Evolutionary conservation across 345 rosid species (phyloP).

Genomic region (Gossypium anomalum): DNA sequence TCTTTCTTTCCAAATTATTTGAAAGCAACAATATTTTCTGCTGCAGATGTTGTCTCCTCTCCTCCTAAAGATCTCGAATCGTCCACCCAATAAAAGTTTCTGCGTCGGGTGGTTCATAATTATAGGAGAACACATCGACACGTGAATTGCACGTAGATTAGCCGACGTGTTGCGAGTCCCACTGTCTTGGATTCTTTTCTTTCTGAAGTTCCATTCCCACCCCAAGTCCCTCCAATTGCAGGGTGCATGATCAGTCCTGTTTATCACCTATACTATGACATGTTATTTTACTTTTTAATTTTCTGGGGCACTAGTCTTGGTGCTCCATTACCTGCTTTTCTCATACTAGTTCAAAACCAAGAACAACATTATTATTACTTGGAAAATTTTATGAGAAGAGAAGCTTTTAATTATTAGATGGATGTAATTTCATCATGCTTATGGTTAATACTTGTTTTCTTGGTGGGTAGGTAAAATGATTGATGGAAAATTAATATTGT

Average conservation of each 20-base stretch:
- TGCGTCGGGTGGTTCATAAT: neutral
- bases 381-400: too few species aligned
- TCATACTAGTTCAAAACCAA: too few species aligned
- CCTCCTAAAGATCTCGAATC: neutral
- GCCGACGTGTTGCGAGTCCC: neutral
- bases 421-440: neutral
- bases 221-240: neutral
- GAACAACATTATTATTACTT: too few species aligned
- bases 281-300: too few species aligned
- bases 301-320: too few species aligned
- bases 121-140: neutral
- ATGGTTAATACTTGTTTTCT: too few species aligned
- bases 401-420: too few species aligned
- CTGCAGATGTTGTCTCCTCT: neutral
- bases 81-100: neutral
- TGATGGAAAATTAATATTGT: neutral
- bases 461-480: neutral
- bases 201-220: neutral
- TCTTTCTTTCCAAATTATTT: neutral
- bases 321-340: too few species aligned
- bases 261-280: too few species aligned
- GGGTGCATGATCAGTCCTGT: too few species aligned
- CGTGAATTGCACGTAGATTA: neutral
- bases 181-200: neutral
- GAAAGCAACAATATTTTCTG: neutral